A percentile compares a stretch with the other conserved stretches of the same genome.
Evolutionary conservation across 2,329 filamentous ascomycete species (phyloP).

Genomic region (Claviceps sp.): DNA sequence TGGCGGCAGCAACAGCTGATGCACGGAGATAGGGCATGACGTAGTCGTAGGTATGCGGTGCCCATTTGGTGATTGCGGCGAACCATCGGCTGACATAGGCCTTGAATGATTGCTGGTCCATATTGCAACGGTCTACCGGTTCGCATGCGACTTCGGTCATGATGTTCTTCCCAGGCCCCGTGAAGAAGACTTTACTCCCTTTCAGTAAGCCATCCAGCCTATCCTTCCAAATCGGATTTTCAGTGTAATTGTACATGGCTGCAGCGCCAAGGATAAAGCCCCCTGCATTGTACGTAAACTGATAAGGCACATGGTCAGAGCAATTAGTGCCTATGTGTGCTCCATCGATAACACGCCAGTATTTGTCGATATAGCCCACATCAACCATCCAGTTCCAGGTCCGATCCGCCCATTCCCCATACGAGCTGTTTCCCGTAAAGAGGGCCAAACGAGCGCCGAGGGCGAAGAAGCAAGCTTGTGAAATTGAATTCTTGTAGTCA

Average conservation of each 20-base stretch:
- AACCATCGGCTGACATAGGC: conserved; percentile 50
- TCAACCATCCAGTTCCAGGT: conserved; percentile 56
- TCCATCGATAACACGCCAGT: conserved; percentile 51
- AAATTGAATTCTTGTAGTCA: conserved; percentile 60
- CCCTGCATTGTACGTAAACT: conserved; percentile 59
- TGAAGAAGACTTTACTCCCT: conserved; percentile 42
- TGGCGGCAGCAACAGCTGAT: conserved; percentile 43
- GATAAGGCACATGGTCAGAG: conserved; percentile 42
- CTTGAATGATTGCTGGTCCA: conserved; percentile 51
- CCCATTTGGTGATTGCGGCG: conserved; percentile 49
- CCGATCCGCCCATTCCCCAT: conserved; percentile 62
- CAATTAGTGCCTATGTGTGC: conserved; percentile 44
- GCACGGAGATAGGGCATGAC: conserved; percentile 40
- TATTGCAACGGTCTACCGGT: conserved; percentile 43
- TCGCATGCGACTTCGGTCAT: conserved; percentile 58
- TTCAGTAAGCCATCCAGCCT: conserved; percentile 44
- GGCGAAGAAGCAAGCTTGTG: conserved; percentile 49
- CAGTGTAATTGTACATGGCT: conserved; percentile 53
- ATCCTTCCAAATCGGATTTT: conserved; percentile 39
- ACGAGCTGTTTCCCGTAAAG: conserved; percentile 67
- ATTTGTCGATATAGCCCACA: conserved; percentile 43
- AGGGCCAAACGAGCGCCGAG: conserved; percentile 54
- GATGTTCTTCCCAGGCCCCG: conserved; percentile 34
- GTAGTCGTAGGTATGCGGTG: conserved; percentile 39
- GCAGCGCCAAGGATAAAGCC: conserved; percentile 52